Conservation (phyloP, 768 basidiomycete genomes). For the Suillus decipiens region DNA sequence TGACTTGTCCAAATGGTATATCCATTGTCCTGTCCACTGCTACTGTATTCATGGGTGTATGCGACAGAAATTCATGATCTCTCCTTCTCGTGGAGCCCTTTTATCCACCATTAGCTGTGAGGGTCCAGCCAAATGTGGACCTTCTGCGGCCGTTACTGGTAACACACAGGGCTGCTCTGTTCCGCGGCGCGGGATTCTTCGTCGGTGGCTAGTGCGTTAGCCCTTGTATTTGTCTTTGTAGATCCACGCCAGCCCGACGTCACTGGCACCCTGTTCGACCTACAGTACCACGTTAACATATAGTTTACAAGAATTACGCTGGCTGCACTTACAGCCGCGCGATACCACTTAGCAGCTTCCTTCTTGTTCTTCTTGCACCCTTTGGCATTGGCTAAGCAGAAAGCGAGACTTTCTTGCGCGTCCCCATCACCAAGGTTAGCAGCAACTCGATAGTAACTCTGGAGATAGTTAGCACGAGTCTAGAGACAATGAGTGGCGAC, state of each 20-base stretch:
- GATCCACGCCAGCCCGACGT: slow-evolving; percentile 87
- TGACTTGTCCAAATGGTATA: slow-evolving; percentile 12
- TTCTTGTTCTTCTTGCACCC: slow-evolving; percentile 89
- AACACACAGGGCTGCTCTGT: background rate
- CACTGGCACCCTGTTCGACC: slow-evolving; percentile 74
- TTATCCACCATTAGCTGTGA: slow-evolving; percentile 14
- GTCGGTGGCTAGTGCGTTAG: slow-evolving; percentile 19
- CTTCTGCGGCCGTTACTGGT: background rate
- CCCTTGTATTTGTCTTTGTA: slow-evolving; percentile 78
- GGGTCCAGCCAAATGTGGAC: slow-evolving; percentile 14
- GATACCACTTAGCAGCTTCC: slow-evolving; percentile 88
- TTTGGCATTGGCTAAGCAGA: slow-evolving; percentile 83
- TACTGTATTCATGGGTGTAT: slow-evolving; percentile 29
- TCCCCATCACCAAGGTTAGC: slow-evolving; percentile 84
- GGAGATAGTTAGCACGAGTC: slow-evolving; percentile 8
- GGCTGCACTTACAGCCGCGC: slow-evolving; percentile 63
- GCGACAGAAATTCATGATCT: slow-evolving; percentile 13
- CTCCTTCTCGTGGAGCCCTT: slow-evolving; percentile 1
- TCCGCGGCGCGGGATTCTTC: background rate
- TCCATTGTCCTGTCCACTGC: slow-evolving; percentile 15
- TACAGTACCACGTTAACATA: slow-evolving; percentile 22
- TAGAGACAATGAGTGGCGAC: slow-evolving; percentile 28
- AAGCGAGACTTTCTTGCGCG: slow-evolving; percentile 84
- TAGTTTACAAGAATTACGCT: background rate
- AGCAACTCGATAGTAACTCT: slow-evolving; percentile 86